Evolutionary conservation across 2,329 filamentous ascomycete genomes (phyloP).

Genomic region (Fusarium brevicatenulatum): DNA sequence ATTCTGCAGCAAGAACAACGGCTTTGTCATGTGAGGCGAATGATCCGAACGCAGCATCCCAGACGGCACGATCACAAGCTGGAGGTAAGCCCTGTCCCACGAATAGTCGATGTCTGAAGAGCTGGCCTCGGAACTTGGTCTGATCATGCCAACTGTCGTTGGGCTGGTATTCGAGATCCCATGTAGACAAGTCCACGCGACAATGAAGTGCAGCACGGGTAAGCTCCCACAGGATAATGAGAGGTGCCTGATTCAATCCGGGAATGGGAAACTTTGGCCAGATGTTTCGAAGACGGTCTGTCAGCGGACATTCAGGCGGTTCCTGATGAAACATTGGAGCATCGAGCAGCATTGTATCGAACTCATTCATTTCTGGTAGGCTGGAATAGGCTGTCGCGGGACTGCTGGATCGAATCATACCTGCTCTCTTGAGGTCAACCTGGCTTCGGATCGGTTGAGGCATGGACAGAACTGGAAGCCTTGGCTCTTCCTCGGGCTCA

Average conservation of each 20-base stretch:
- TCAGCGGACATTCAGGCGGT: constrained; percentile 7
- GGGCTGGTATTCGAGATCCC: constrained; percentile 50
- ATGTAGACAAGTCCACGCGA: constrained; percentile 51
- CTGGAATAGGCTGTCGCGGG: constrained; percentile 34
- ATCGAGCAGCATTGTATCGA: constrained; percentile 7
- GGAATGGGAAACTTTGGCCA: constrained; percentile 55
- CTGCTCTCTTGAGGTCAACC: neutral
- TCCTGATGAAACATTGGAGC: neutral
- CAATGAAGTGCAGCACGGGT: constrained; percentile 60
- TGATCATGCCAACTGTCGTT: constrained; percentile 57
- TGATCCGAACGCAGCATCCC: constrained; percentile 54
- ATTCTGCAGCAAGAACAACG: constrained; percentile 56
- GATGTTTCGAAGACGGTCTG: constrained; percentile 48
- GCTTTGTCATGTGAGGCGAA: constrained; percentile 51
- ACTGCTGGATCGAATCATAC: constrained; percentile 15
- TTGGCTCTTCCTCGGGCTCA: constrained; percentile 23
- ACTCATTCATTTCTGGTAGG: constrained; percentile 27
- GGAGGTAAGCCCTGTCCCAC: constrained; percentile 59
- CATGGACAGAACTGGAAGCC: constrained; percentile 2
- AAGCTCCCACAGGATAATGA: constrained; percentile 64
- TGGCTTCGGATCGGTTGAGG: neutral
- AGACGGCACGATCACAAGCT: constrained; percentile 56
- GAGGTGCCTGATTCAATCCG: constrained; percentile 56
- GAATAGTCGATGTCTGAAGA: constrained; percentile 55
- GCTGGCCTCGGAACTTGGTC: constrained; percentile 52